These are phyloP conservation scores for Microstegium vimineum DNA, from an alignment of 176 grass and related monocot genomes.

Conservation along the genomic window DNA sequence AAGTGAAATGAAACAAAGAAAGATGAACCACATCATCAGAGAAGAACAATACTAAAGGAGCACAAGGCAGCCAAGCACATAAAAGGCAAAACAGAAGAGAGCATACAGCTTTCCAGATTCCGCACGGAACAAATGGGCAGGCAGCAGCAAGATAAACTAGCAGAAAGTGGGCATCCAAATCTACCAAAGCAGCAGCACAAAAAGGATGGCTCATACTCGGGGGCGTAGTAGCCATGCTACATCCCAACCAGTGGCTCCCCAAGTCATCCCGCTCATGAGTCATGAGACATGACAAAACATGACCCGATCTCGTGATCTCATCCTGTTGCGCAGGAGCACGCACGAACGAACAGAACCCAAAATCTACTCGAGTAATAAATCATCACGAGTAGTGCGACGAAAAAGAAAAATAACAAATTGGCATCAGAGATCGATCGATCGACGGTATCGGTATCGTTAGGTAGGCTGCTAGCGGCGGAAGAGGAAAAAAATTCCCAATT, in stretches of 20 bases:
- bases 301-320: slow-evolving; percentile 1
- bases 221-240: not conserved
- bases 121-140: not conserved
- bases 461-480: not conserved
- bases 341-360: not conserved
- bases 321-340: not conserved
- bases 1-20: not conserved
- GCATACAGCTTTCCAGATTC: slow-evolving; percentile 47
- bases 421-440: not conserved
- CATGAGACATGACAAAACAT: not conserved
- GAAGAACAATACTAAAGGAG: slow-evolving; percentile 16
- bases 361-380: slow-evolving; percentile 12
- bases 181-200: slow-evolving; percentile 21
- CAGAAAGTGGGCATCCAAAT: slow-evolving; percentile 29
- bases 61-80: slow-evolving; percentile 1
- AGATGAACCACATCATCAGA: slow-evolving; percentile 6
- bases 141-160: not conserved
- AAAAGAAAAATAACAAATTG: not conserved
- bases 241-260: slow-evolving; percentile 22
- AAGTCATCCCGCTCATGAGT: not conserved
- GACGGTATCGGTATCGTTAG: not conserved
- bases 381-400: not conserved
- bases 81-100: slow-evolving; percentile 38
- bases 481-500: not conserved
- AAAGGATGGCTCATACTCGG: slow-evolving; percentile 24